Percentiles rank a stretch among this genome's conserved stretches.
These are phyloP conservation scores for Paxillus ammoniavirescens DNA, from an alignment of 768 basidiomycete genomes.

Conservation along the genomic window DNA sequence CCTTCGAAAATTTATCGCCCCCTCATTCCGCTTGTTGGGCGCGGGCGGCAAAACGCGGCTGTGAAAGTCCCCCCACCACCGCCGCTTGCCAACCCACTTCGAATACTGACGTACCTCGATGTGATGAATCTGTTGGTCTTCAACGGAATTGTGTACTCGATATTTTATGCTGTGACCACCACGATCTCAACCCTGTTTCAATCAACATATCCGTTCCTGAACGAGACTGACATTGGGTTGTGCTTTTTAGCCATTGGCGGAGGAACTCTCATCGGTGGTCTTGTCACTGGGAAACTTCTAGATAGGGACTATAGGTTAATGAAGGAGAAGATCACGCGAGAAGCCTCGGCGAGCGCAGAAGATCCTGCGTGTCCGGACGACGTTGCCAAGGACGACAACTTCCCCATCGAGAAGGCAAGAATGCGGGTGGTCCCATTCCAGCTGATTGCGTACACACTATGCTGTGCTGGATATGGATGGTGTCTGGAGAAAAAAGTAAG, in stretches of 20 bases:
- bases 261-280: conserved; percentile 63
- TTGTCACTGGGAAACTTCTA: conserved; percentile 58
- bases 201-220: conserved; percentile 46
- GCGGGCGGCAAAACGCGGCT: conserved; percentile 13
- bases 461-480: conserved; percentile 61
- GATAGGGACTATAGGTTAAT: conserved; percentile 62
- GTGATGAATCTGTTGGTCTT: conserved; percentile 41
- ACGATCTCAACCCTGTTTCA: conserved; percentile 52
- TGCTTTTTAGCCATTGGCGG: conserved; percentile 77
- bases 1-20: conserved; percentile 27
- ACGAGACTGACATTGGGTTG: conserved; percentile 58
- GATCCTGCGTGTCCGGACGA: conserved; percentile 17
- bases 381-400: conserved; percentile 35
- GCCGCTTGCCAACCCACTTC: conserved; percentile 38
- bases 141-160: conserved; percentile 53
- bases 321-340: conserved; percentile 18
- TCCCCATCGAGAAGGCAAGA: conserved; percentile 63
- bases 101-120: conserved; percentile 38
- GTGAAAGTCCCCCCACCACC: conserved; percentile 5
- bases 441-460: conserved; percentile 36
- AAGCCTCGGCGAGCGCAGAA: conserved; percentile 21
- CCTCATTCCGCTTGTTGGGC: conserved; percentile 24
- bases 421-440: conserved; percentile 46
- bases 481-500: conserved; percentile 46
- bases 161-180: conserved; percentile 48